These are phyloP conservation scores for Malassezia sp. DNA, from an alignment of 1,284 basidiomycete species.

Conservation along the genomic window DNA sequence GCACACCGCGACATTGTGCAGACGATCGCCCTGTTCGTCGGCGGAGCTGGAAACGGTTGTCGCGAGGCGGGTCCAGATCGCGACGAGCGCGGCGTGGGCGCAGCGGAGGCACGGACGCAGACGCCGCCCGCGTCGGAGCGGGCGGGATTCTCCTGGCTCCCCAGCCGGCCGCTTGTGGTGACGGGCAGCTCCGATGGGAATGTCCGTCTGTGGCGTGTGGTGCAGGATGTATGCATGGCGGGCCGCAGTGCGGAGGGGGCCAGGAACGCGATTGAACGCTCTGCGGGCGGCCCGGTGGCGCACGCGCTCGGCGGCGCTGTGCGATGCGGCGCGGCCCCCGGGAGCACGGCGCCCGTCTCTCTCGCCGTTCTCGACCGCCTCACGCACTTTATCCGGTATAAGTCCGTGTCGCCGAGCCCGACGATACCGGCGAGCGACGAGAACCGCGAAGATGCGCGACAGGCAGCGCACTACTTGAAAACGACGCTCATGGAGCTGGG, in stretches of 20 bases:
- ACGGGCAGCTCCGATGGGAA: slow-evolving; percentile 27
- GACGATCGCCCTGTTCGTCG: slow-evolving; percentile 16
- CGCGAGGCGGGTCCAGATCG: too few relatives aligned
- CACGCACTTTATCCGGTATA: slow-evolving; percentile 6
- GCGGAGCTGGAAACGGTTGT: too few relatives aligned
- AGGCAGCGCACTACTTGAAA: slow-evolving; percentile 38
- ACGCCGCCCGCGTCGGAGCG: too few relatives aligned
- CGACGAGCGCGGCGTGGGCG: too few relatives aligned
- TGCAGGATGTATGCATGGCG: too few relatives aligned
- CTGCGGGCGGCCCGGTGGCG: too few relatives aligned
- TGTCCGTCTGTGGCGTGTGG: slow-evolving; percentile 6
- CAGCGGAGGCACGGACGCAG: too few relatives aligned
- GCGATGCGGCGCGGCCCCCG: background rate
- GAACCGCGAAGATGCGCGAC: slow-evolving; percentile 60
- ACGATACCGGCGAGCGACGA: slow-evolving; percentile 47
- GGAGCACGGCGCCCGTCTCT: background rate
- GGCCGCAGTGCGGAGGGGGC: too few relatives aligned
- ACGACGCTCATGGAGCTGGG: slow-evolving; percentile 29
- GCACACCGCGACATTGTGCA: slow-evolving; percentile 22
- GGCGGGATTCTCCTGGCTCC: background rate
- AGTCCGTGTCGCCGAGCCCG: slow-evolving; percentile 5
- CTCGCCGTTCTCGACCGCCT: slow-evolving; percentile 4
- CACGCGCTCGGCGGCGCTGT: too few relatives aligned
- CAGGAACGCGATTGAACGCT: too few relatives aligned
- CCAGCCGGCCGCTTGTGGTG: slow-evolving; percentile 18